phyloP scores from a whole-genome alignment of 2,329 filamentous ascomycete species.

The Trichoderma cornu-damae region DNA sequence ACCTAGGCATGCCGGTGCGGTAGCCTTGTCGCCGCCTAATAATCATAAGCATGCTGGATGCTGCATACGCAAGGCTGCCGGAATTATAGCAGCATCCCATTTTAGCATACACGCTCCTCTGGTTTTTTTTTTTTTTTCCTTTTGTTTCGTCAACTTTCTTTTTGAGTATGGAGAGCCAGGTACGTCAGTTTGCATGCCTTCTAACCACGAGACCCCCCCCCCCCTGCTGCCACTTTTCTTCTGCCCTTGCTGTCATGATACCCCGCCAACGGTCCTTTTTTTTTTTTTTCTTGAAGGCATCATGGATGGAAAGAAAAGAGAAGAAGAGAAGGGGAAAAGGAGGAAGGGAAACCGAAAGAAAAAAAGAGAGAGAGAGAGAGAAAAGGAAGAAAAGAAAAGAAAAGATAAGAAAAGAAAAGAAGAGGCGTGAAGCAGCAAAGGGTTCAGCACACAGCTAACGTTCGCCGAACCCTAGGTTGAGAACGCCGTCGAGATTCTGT shows the following conservation, averaged over 20 bases:
- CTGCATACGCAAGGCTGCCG: slow-evolving; percentile 38
- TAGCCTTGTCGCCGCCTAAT: slow-evolving; percentile 35
- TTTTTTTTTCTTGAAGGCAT: not conserved
- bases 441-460: slow-evolving; percentile 1
- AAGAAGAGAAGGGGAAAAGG: not conserved
- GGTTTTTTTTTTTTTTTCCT: slow-evolving; percentile 19
- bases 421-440: no score
- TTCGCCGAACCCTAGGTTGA: slow-evolving; percentile 59
- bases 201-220: not conserved
- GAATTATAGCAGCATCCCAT: slow-evolving; percentile 40
- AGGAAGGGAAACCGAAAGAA: no score
- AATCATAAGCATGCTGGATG: slow-evolving; percentile 40
- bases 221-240: not conserved
- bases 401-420: no score
- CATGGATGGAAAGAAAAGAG: not conserved
- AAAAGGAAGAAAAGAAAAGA: no score
- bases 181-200: slow-evolving; percentile 27
- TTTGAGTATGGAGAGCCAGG: slow-evolving; percentile 46
- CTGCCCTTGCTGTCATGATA: not conserved
- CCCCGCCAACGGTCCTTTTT: slow-evolving; percentile 16
- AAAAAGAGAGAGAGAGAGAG: no score
- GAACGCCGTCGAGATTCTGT: slow-evolving; percentile 92
- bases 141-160: no score
- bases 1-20: slow-evolving; percentile 38
- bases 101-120: slow-evolving; percentile 17